Evolutionary conservation across 148 eudicot genomes (phyloP), one percentile per base, ranked within the genome.

Genomic region (Diospyros kaki): DNA sequence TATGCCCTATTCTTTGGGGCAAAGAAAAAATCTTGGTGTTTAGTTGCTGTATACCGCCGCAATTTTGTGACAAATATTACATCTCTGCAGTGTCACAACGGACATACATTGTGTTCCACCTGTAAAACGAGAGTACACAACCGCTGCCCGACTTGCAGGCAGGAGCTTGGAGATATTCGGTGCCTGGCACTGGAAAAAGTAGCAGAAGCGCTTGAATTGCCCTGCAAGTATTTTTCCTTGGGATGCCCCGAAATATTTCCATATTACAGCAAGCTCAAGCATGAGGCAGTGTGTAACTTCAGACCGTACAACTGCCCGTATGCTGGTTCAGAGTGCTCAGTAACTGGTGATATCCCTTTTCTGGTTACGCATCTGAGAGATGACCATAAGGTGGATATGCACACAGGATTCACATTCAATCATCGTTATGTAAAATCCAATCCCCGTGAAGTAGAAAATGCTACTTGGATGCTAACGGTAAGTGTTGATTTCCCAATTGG

Each of bases 341-440:
- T 85, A 15, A 86, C 81, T 9, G 97, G 98, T 5, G 96, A 92
- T 78, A 87, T 94, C 77, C 91, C 98, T 48, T 85, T 76, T 81
- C 79, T 94, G 46, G 97, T 94, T 78, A 42, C 92, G 40, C 98
- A 94, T 81, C 87, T 94, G 63, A 84, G 90, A 82, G 97, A 94
- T 71, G 98, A 94, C 69, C 98, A 94, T 84, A 94, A 92, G 87
- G 98, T 94, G 71, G 98, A 94, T 79, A 94, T 94, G 98, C 97
- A 94, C 81, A 76, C 91, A 0, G 98, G 98, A 52, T 91, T 87
- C 81, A 94, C 98, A 62, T 94, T 94, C 80, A 94, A 94, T 71
- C 98, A 94, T 79, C 93, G 98, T 7, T 94, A 92, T 73, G 98
- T 92, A 2, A 92, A 94, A 77, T 90, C 97, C n/a, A 94, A 94